These are phyloP conservation scores for Chionographis japonica DNA, from an alignment of 106 monocot genomes.

Conservation along the genomic window DNA sequence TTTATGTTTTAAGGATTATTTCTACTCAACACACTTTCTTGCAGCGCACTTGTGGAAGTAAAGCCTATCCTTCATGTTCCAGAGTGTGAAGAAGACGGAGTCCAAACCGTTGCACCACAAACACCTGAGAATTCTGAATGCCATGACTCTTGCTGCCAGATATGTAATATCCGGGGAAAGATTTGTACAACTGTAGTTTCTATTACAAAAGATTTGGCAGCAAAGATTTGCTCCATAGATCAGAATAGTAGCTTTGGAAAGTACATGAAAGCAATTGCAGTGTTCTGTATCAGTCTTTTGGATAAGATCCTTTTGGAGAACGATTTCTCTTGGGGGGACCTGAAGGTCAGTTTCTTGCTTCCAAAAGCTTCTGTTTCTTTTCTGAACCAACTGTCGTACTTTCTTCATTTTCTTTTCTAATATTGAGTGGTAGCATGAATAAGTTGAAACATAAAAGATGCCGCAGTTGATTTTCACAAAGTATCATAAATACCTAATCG, in stretches of 20 bases:
- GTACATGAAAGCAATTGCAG: slow-evolving; percentile 37
- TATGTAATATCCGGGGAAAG: slow-evolving; percentile 45
- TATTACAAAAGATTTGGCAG: slow-evolving; percentile 40
- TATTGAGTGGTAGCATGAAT: too few species aligned
- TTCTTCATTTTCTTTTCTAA: neutral
- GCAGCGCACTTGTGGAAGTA: slow-evolving; percentile 79
- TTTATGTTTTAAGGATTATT: too few species aligned
- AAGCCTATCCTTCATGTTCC: slow-evolving; percentile 72
- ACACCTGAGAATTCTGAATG: slow-evolving; percentile 8
- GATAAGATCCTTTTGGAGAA: slow-evolving; percentile 53
- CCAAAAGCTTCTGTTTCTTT: neutral
- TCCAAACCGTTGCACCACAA: slow-evolving; percentile 2
- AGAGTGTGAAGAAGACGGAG: slow-evolving; percentile 16
- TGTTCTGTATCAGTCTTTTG: slow-evolving; percentile 49
- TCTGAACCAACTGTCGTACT: neutral
- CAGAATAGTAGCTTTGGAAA: slow-evolving; percentile 6
- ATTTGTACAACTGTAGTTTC: slow-evolving; percentile 57
- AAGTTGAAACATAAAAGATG: too few species aligned
- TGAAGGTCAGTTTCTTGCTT: slow-evolving; percentile 44
- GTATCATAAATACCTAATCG: too few species aligned
- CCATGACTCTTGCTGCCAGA: slow-evolving; percentile 47
- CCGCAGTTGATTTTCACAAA: too few species aligned
- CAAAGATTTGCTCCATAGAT: slow-evolving; percentile 38
- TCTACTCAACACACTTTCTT: slow-evolving; percentile 1
- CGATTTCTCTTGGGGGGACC: slow-evolving; percentile 55